Percentiles rank a stretch among this genome's conserved stretches.
These are phyloP conservation scores for Gaeumannomyces sp. DNA, from an alignment of 2,329 filamentous ascomycete species.

Conservation along the genomic window DNA sequence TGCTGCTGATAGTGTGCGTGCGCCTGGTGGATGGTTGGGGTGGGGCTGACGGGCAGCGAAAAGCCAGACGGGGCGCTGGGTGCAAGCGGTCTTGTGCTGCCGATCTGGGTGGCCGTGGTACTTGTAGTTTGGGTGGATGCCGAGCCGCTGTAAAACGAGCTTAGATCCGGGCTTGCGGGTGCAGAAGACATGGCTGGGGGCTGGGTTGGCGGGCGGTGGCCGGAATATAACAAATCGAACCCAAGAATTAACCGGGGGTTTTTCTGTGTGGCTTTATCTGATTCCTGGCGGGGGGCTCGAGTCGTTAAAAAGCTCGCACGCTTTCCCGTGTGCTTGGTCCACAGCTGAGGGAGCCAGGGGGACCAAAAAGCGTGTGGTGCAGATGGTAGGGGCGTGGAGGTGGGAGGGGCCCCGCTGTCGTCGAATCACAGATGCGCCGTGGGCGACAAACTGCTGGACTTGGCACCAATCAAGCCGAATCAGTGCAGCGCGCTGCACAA, in stretches of 20 bases:
- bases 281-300: not conserved
- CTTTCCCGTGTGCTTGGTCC: too few species aligned
- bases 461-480: too few species aligned
- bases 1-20: slow-evolving; percentile 9
- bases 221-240: too few species aligned
- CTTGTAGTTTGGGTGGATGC: slow-evolving; percentile 1
- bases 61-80: not conserved
- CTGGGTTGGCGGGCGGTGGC: too few species aligned
- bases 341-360: too few species aligned
- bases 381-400: too few species aligned
- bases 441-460: too few species aligned
- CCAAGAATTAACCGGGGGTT: not conserved
- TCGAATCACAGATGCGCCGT: too few species aligned
- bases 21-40: slow-evolving; percentile 9
- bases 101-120: slow-evolving; percentile 2
- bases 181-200: slow-evolving; percentile 10
- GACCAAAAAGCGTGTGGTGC: too few species aligned
- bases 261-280: slow-evolving; percentile 1
- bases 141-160: slow-evolving; percentile 10
- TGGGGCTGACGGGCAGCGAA: slow-evolving; percentile 8
- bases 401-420: too few species aligned
- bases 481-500: too few species aligned
- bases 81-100: not conserved
- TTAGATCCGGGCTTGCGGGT: slow-evolving; percentile 10
- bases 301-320: too few species aligned